Base-by-base conservation (phyloP, 73 alveolate species). In the Symbiodinium pilosum region DNA sequence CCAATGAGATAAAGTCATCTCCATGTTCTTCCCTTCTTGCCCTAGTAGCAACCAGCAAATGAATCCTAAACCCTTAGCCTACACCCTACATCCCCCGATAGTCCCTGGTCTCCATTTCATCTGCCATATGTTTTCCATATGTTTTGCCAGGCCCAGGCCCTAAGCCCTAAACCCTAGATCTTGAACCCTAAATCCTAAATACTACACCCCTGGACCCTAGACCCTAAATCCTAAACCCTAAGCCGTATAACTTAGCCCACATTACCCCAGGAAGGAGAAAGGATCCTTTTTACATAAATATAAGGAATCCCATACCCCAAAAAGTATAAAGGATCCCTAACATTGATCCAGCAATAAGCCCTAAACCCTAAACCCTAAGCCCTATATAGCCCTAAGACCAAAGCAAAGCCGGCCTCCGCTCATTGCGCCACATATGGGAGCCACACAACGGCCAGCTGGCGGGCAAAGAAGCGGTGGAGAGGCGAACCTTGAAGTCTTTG, bases 351-450 rank as follows among this genome's bases (percentile, higher is more conserved):
- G 59, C 14, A 47, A 6, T 14, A 47, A 47, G 14, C 59, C 59
- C 59, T 47, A 47, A 47, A 47, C 59, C 59, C 59, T 47, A 47
- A 47, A 47, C 59, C 59, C 59, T 47, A 47, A 47, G 14, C 59
- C 59, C 59, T 47, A 47, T 9, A 47, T n/a, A n/a, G n/a, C n/a
- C n/a, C n/a, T n/a, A n/a, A n/a, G n/a, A n/a, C n/a, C n/a, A n/a
- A n/a, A n/a, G n/a, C n/a, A n/a, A n/a, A n/a, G n/a, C 40, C 36
- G 11, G 77, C 77, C 77, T 64, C 77, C 77, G 77, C 77, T 64
- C 77, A 64, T 64, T 16, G 77, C 28, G 77, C 77, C 77, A 28
- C 77, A 64, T 8, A 64, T 64, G 38, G 77, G 77, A 11, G 77
- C 77, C 38, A 64, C 77, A 2, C 77, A 64, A 7, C 77, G 77